These are phyloP conservation scores for Kwoniella bestiolae DNA, from an alignment of 768 basidiomycete genomes.

Conservation along the genomic window DNA sequence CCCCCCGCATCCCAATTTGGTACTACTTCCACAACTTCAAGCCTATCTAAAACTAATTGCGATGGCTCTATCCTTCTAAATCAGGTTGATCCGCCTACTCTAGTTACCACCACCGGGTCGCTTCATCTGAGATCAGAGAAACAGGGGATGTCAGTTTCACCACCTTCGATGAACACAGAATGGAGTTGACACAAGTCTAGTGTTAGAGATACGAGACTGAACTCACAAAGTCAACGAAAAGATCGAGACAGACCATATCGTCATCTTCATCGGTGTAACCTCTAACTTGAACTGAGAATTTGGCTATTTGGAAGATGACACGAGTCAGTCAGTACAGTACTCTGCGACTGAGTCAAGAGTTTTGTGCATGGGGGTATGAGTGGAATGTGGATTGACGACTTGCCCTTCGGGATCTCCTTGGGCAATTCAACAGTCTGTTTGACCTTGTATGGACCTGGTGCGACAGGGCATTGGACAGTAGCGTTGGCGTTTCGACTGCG, in stretches of 20 bases:
- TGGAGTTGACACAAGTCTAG: background rate
- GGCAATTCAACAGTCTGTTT: conserved; percentile 83
- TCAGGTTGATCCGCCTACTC: background rate
- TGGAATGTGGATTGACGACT: conserved; percentile 14
- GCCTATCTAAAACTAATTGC: too few relatives aligned
- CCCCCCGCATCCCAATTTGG: too few relatives aligned
- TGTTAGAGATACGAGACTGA: background rate
- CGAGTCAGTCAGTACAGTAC: background rate
- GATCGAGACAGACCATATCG: conserved; percentile 76
- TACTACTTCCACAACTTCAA: background rate
- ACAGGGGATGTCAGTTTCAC: too few relatives aligned
- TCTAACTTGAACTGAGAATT: conserved; percentile 72
- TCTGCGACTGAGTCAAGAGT: background rate
- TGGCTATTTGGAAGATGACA: conserved; percentile 70
- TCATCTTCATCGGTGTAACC: conserved; percentile 76
- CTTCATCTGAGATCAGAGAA: conserved; percentile 26
- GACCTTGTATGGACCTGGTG: conserved; percentile 72
- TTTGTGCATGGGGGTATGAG: background rate
- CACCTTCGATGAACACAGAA: too few relatives aligned
- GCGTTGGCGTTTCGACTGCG: conserved; percentile 74
- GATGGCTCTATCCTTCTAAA: too few relatives aligned
- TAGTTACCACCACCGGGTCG: conserved; percentile 16
- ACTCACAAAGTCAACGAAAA: conserved; percentile 73
- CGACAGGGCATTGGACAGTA: conserved; percentile 80
- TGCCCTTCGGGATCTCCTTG: conserved; percentile 82